Conservation (phyloP, 768 basidiomycete species). For the Gymnopilus junonius region DNA sequence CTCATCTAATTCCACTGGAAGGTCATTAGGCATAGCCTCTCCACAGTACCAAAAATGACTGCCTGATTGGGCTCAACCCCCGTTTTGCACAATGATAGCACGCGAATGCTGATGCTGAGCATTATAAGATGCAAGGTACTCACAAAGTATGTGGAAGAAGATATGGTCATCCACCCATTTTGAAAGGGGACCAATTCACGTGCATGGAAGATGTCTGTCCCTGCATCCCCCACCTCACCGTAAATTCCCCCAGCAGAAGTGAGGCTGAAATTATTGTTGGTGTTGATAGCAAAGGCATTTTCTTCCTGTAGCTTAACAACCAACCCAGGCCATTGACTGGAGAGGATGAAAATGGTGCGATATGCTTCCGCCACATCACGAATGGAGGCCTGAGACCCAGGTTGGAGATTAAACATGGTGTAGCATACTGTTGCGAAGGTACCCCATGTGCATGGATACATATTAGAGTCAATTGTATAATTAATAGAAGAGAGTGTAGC, state of each 20-base stretch:
- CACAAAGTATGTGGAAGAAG: conserved; percentile 28
- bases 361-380: conserved; percentile 46
- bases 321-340: conserved; percentile 38
- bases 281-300: conserved; percentile 30
- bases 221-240: conserved; percentile 28
- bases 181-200: conserved; percentile 30
- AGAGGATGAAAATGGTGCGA: conserved; percentile 32
- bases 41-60: conserved; percentile 13
- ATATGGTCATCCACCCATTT: conserved; percentile 39
- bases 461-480: conserved; percentile 29
- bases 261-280: conserved; percentile 25
- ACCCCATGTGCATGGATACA: conserved; percentile 49
- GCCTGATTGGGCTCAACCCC: not conserved
- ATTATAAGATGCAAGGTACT: conserved; percentile 32
- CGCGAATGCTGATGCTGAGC: not conserved
- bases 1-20: conserved; percentile 31
- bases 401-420: conserved; percentile 36
- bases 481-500: conserved; percentile 33
- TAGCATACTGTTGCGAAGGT: conserved; percentile 38
- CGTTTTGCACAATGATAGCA: not conserved
- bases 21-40: conserved; percentile 12
- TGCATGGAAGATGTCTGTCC: conserved; percentile 22
- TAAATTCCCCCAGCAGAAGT: conserved; percentile 24
- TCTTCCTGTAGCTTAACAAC: conserved; percentile 26
- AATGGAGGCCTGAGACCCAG: conserved; percentile 38